phyloP scores from a whole-genome alignment of 176 grass and related monocot genomes.

The Zoysia japonica region DNA sequence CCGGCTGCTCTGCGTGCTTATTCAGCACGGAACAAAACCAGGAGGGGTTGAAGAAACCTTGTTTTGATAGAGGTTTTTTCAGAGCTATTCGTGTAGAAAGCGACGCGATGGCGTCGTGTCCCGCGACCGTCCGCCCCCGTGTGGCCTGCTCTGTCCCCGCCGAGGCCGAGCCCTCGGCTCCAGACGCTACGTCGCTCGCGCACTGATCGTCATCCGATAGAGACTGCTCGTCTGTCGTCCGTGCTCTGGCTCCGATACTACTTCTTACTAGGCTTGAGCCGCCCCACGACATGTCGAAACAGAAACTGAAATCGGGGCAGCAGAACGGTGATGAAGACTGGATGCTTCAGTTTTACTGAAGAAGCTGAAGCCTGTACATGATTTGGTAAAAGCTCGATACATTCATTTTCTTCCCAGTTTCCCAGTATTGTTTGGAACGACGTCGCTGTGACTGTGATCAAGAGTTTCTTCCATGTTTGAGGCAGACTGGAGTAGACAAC shows the following conservation, averaged over 20 bases:
- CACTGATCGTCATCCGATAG: background rate
- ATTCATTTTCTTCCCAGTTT: too few relatives aligned
- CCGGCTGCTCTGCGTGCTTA: constrained; percentile 34
- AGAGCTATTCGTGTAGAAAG: constrained; percentile 32
- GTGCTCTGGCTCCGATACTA: background rate
- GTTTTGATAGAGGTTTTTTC: background rate
- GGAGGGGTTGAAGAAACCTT: background rate
- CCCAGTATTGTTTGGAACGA: background rate
- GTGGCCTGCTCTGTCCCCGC: constrained; percentile 47
- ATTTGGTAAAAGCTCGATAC: background rate
- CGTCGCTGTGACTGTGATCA: background rate
- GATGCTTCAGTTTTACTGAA: background rate
- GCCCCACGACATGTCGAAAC: background rate
- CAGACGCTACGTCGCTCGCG: constrained; percentile 14
- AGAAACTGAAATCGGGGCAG: background rate
- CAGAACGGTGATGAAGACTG: background rate
- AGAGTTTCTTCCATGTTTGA: constrained; percentile 1
- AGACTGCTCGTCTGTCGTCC: background rate
- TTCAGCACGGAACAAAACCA: background rate
- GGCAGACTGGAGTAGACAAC: background rate
- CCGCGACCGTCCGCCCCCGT: constrained; percentile 48
- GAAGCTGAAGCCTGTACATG: background rate
- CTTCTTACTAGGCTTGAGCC: background rate
- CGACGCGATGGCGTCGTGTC: constrained; percentile 79
- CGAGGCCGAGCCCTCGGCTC: background rate